These are phyloP conservation scores for Zea mays DNA, from an alignment of 176 grass and related monocot genomes.

Conservation along the genomic window DNA sequence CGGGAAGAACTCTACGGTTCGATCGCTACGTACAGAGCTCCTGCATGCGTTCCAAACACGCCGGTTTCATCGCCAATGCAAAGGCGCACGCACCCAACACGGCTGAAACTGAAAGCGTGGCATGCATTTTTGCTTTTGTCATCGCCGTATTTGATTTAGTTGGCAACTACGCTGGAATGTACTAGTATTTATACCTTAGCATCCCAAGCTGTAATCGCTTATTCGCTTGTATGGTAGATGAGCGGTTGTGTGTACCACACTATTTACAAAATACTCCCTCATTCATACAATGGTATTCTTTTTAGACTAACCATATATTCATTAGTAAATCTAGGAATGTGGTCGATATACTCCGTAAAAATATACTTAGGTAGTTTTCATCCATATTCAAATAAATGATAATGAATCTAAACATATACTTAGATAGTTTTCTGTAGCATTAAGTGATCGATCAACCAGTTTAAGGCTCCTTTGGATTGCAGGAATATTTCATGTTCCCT, in stretches of 20 bases:
- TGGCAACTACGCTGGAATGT: background rate
- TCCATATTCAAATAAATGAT: no score
- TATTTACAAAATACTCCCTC: conserved; percentile 6
- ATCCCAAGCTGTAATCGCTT: background rate
- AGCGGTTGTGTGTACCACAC: background rate
- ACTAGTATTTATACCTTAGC: conserved; percentile 11
- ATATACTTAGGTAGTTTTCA: no score
- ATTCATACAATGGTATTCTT: no score
- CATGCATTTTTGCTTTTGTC: conserved; percentile 33
- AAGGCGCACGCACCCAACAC: background rate
- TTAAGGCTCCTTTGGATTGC: background rate
- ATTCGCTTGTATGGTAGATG: background rate
- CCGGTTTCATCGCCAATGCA: background rate
- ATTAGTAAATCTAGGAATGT: no score
- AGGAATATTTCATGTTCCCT: no score
- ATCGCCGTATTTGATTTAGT: background rate
- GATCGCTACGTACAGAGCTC: background rate
- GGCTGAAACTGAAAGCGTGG: background rate
- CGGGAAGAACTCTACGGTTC: conserved; percentile 19
- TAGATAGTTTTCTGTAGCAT: background rate
- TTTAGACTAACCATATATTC: no score
- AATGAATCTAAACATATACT: no score
- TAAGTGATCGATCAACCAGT: background rate
- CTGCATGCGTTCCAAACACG: background rate
- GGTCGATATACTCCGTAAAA: no score